phyloP scores from a whole-genome alignment of 331 rosid genomes.

The Pyracantha coccinea region DNA sequence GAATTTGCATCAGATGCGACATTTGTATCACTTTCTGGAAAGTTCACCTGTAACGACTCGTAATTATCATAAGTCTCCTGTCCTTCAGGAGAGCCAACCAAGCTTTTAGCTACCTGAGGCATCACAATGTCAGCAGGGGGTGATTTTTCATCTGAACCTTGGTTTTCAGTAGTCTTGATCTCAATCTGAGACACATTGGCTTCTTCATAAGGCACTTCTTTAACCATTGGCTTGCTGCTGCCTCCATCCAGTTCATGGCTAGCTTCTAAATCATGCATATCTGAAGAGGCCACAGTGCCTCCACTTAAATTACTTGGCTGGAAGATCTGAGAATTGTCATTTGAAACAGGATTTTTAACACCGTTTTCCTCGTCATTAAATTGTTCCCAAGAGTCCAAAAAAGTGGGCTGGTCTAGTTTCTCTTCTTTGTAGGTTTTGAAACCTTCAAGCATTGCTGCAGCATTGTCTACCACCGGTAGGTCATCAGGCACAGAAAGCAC shows the following conservation, averaged over 20 bases:
- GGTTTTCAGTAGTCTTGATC: slow-evolving; percentile 18
- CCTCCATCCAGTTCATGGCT: slow-evolving; percentile 17
- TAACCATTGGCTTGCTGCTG: slow-evolving; percentile 14
- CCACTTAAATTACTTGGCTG: slow-evolving; percentile 26
- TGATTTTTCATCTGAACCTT: slow-evolving; percentile 23
- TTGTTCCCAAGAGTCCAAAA: slow-evolving; percentile 15
- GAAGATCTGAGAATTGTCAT: slow-evolving; percentile 21
- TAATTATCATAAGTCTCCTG: slow-evolving; percentile 18
- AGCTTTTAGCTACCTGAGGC: slow-evolving; percentile 24
- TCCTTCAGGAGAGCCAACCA: slow-evolving; percentile 21
- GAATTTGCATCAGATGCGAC: slow-evolving; percentile 15
- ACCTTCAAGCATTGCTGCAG: slow-evolving; percentile 26
- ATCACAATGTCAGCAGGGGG: slow-evolving; percentile 14
- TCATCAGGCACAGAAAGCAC: slow-evolving; percentile 29
- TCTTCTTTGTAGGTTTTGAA: slow-evolving; percentile 23
- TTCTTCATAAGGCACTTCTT: slow-evolving; percentile 27
- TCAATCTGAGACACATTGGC: slow-evolving; percentile 24
- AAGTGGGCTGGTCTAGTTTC: slow-evolving; percentile 14
- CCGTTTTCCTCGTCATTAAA: slow-evolving; percentile 23
- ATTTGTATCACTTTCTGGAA: slow-evolving; percentile 15
- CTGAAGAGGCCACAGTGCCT: slow-evolving; percentile 21
- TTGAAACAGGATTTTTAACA: slow-evolving; percentile 10
- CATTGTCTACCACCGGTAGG: slow-evolving; percentile 22
- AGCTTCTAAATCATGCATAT: slow-evolving; percentile 22
- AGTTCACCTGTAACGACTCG: slow-evolving; percentile 10